phyloP scores from a whole-genome alignment of 331 rosid genomes.

The Acacia concinna region DNA sequence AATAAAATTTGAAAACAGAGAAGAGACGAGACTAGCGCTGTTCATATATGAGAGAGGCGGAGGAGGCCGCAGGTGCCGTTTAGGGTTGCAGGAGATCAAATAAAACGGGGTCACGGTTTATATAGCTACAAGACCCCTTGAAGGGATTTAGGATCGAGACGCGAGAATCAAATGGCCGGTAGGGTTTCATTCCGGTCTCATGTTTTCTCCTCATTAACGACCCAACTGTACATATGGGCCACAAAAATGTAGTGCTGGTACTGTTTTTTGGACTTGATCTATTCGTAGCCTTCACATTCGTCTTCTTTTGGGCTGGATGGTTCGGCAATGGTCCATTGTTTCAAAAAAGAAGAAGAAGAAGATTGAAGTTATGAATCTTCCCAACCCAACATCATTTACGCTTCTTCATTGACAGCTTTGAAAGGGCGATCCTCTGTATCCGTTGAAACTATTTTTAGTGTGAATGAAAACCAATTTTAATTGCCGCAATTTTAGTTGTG shows the following conservation, averaged over 20 bases:
- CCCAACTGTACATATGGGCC: not conserved
- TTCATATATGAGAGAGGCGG: not conserved
- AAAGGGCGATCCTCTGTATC: too few relatives aligned
- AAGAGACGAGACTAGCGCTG: not conserved
- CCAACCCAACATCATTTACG: too few relatives aligned
- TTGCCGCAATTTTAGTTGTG: too few relatives aligned
- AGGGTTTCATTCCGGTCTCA: not conserved
- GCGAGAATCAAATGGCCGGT: not conserved
- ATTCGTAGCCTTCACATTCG: too few relatives aligned
- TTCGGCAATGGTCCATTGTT: not conserved
- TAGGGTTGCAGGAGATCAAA: conserved; percentile 11
- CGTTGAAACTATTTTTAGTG: too few relatives aligned
- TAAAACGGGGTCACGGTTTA: not conserved
- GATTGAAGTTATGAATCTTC: too few relatives aligned
- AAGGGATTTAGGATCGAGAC: not conserved
- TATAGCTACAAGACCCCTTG: not conserved
- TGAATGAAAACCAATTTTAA: too few relatives aligned
- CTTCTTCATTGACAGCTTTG: too few relatives aligned
- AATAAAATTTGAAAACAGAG: not conserved
- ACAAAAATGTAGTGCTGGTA: not conserved
- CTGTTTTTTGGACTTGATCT: too few relatives aligned
- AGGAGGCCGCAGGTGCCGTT: not conserved
- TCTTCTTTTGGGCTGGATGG: not conserved
- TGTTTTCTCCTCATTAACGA: not conserved
- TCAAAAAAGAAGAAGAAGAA: not conserved